Evolutionary conservation across 352 stramenopile genomes (phyloP).

Genomic region (Hyaloperonospora arabidopsidis): DNA sequence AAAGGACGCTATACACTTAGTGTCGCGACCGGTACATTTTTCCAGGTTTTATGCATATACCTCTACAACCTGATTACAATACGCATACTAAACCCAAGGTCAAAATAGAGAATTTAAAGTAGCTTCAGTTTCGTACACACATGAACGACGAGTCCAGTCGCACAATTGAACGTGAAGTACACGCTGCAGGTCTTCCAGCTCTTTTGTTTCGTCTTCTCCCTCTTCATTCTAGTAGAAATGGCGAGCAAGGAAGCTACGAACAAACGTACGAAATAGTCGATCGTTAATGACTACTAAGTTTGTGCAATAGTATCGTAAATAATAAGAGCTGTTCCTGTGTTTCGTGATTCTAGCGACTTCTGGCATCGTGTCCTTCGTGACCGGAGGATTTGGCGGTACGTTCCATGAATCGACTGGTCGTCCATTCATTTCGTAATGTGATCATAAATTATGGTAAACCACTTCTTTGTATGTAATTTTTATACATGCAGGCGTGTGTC

Average conservation of each 20-base stretch:
- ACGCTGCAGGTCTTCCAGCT: no score
- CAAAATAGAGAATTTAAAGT: no score
- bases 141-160: conserved; percentile 32
- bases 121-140: conserved; percentile 6
- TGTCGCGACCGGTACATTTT: no score
- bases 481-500: conserved; percentile 63
- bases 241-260: conserved; percentile 40
- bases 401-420: conserved; percentile 1
- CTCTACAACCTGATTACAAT: no score
- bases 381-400: conserved; percentile 87
- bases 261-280: conserved; percentile 18
- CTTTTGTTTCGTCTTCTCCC: no score
- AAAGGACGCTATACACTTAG: no score
- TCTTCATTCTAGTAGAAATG: no score
- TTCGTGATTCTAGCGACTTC: conserved; percentile 46
- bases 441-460: background rate
- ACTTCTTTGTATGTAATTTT: background rate
- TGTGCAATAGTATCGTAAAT: no score
- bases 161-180: conserved; percentile 32
- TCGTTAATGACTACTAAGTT: no score
- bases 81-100: no score
- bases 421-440: background rate
- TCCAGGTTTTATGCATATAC: no score
- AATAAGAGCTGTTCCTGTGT: no score
- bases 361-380: conserved; percentile 90